Evolutionary conservation across 768 basidiomycete species (phyloP), one percentile per base, ranked within the genome.

Genomic region (Russula griseocarnosa): DNA sequence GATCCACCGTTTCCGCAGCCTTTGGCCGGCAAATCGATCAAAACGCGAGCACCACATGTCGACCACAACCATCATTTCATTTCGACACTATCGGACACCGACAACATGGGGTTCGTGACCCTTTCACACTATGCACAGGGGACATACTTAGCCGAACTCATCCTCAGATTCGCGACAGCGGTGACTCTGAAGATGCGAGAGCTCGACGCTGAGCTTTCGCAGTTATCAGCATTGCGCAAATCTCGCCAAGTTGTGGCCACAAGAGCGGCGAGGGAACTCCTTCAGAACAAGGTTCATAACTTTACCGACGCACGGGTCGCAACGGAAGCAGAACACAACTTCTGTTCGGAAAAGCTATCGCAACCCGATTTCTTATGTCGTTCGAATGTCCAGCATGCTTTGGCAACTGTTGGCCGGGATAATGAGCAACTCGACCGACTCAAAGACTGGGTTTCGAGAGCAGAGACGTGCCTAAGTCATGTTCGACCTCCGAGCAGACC

Each of bases 371-470:
- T 42, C 40, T 11, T 51, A 18, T 50, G 32, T 11, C 38, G 46
- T 16, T 32, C 49, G 32, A n/a, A 36, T 26, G 14, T 20, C 16
- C 58, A 14, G 24, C 47, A 52, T 11, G 13, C 59, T 28, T 65
- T 22, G 32, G 26, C 34, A 38, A 30, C 26, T 61, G 50, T 40
- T 16, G 32, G 26, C 34, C 40, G 24, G 16, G 49, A 56, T 22
- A n/a, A 51, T n/a, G 24, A 36, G 22, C 64, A 36, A 22, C 24
- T 65, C 10, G 40, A 57, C 20, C 55, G 22, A 30, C n/a, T 56
- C 9, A 28, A 44, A 18, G 49, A 28, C 30, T 65, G 64, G 64
- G 13, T 61, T 52, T 51, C 55, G 18, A 60, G 34, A 34, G 64
- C 55, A 26, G 59, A 56, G 26, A 32, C 26, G 3, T 61, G 30